phyloP scores from a whole-genome alignment of 768 basidiomycete species.

The Russula earlei region DNA sequence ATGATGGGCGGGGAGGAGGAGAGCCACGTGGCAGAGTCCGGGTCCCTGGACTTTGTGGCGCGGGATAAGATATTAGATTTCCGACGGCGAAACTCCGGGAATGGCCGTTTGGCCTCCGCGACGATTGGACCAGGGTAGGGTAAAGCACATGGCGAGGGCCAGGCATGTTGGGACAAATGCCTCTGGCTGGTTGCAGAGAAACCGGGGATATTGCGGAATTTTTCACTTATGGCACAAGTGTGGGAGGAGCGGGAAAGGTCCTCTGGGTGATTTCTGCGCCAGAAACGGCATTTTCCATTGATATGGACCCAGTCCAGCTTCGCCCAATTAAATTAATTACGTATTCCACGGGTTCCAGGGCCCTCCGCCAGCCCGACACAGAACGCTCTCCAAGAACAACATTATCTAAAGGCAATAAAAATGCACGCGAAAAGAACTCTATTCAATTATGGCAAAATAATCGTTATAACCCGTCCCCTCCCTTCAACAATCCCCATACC shows the following conservation, averaged over 20 bases:
- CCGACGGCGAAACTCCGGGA: constrained; percentile 12
- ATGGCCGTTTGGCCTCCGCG: constrained; percentile 19
- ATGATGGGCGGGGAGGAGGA: background rate
- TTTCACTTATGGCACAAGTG: constrained; percentile 7
- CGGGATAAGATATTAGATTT: constrained; percentile 17
- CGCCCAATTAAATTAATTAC: constrained; percentile 21
- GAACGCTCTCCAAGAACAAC: constrained; percentile 29
- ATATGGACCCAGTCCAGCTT: constrained; percentile 13
- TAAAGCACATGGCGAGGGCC: constrained; percentile 10
- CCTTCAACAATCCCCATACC: constrained; percentile 31
- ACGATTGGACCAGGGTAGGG: constrained; percentile 8
- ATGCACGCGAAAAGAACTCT: constrained; percentile 62
- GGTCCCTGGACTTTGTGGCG: constrained; percentile 22
- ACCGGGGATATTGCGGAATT: constrained; percentile 19
- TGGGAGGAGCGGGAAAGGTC: constrained; percentile 13
- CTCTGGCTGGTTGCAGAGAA: background rate
- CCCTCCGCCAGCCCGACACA: constrained; percentile 19
- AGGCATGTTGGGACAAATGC: too few relatives aligned
- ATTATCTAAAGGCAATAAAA: constrained; percentile 36
- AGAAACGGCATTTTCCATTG: constrained; percentile 22
- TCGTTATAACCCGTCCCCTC: constrained; percentile 59
- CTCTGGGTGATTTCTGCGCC: constrained; percentile 14
- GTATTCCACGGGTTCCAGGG: constrained; percentile 22
- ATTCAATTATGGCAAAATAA: constrained; percentile 28
- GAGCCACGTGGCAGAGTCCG: constrained; percentile 16